Evolutionary conservation across 306 rosid species (phyloP).

Genomic region (Begonia fuchsioides): DNA sequence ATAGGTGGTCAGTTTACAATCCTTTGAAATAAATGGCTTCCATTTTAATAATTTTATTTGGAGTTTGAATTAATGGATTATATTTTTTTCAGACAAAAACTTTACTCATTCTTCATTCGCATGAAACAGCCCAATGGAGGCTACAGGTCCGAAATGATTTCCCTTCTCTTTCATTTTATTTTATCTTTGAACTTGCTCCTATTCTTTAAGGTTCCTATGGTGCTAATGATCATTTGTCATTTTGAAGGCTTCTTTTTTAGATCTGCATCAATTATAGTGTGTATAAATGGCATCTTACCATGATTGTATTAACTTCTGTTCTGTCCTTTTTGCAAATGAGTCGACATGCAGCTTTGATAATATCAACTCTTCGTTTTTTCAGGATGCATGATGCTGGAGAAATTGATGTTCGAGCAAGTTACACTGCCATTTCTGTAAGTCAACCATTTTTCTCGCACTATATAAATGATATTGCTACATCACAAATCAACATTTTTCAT

Average conservation of each 20-base stretch:
- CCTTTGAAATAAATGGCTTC: slow-evolving; percentile 7
- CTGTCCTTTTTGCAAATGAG: too few species aligned
- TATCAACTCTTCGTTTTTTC: background rate
- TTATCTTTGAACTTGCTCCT: background rate
- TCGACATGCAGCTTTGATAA: background rate
- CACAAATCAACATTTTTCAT: too few species aligned
- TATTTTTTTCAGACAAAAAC: slow-evolving; percentile 37
- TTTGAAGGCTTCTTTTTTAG: background rate
- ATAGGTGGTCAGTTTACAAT: slow-evolving; percentile 66
- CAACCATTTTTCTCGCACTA: too few species aligned
- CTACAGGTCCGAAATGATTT: slow-evolving; percentile 45
- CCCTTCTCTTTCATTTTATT: background rate
- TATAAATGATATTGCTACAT: too few species aligned
- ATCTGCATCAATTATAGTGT: too few species aligned
- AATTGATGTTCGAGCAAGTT: slow-evolving; percentile 85
- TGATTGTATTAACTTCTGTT: too few species aligned
- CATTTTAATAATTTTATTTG: slow-evolving; percentile 7
- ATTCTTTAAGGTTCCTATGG: background rate
- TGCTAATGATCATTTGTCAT: background rate
- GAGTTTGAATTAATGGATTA: slow-evolving; percentile 9
- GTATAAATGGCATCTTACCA: too few species aligned
- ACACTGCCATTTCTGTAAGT: slow-evolving; percentile 95
- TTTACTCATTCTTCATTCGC: slow-evolving; percentile 42
- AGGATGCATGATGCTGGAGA: slow-evolving; percentile 96
- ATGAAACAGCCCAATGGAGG: slow-evolving; percentile 85